Conservation (phyloP, 78 protist genomes). For the Isochrysis galbana region DNA sequence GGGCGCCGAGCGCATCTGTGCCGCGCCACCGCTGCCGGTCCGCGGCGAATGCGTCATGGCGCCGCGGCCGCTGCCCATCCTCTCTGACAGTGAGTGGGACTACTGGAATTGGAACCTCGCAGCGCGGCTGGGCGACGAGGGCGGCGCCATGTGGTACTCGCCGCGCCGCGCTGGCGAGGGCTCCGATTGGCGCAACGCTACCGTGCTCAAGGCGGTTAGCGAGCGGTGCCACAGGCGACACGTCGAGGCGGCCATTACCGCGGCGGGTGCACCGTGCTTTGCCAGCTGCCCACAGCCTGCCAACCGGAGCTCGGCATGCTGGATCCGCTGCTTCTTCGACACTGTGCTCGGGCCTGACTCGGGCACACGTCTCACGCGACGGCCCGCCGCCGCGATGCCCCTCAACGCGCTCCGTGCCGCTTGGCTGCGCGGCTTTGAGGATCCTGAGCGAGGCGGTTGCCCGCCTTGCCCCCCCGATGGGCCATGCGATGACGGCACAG, state of each 20-base stretch:
- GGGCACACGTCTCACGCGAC: neutral
- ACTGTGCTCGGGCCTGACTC: neutral
- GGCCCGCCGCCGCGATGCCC: neutral
- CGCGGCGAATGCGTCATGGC: neutral
- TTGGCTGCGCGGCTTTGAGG: neutral
- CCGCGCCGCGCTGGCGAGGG: neutral
- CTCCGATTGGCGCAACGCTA: neutral
- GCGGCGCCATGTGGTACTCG: neutral
- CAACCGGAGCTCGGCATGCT: neutral
- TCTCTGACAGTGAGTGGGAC: neutral
- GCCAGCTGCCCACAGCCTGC: neutral
- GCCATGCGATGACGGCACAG: too few relatives aligned
- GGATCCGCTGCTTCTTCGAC: neutral
- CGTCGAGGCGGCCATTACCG: neutral
- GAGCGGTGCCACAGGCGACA: neutral
- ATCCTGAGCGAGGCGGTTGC: neutral
- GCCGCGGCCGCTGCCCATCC: neutral
- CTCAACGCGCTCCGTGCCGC: neutral
- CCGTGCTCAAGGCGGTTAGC: neutral
- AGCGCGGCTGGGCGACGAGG: neutral
- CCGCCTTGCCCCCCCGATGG: neutral
- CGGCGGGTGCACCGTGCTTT: neutral
- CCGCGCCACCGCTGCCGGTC: too few relatives aligned
- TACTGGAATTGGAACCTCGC: neutral
- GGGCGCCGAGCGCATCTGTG: neutral